Evolutionary conservation across 2,329 filamentous ascomycete species (phyloP).

Genomic region (Verticillium nonalfalfae): DNA sequence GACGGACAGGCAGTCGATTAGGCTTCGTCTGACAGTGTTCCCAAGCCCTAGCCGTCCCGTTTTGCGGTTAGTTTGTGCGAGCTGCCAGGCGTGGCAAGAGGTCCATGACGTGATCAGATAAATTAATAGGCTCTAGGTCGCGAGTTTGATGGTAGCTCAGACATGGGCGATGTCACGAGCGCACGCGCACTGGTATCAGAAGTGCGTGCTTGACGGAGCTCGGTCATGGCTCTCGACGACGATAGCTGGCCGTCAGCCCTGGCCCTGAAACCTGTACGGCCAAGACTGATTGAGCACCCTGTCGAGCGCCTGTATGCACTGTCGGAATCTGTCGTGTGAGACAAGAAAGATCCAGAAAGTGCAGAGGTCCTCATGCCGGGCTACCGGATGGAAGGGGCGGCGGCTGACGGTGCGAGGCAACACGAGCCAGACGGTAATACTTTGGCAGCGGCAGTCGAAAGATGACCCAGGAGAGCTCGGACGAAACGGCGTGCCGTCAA

Average conservation of each 20-base stretch:
- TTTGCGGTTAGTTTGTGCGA: background rate
- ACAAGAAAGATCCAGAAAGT: background rate
- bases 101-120: background rate
- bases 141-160: background rate
- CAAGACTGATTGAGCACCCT: background rate
- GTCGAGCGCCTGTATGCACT: background rate
- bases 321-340: background rate
- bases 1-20: background rate
- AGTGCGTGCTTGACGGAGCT: background rate
- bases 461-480: background rate
- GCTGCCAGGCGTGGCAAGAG: background rate
- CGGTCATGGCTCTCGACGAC: background rate
- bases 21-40: background rate
- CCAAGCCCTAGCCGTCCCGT: background rate
- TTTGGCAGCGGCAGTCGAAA: background rate
- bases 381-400: background rate
- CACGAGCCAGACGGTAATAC: conserved; percentile 2
- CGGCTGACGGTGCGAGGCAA: background rate
- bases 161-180: no score
- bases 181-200: background rate
- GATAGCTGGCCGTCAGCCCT: background rate
- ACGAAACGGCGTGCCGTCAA: background rate
- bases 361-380: background rate
- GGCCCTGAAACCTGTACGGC: background rate
- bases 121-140: background rate